Base-by-base conservation (phyloP, 148 eudicot species). In the Rhododendron mucronatum region DNA sequence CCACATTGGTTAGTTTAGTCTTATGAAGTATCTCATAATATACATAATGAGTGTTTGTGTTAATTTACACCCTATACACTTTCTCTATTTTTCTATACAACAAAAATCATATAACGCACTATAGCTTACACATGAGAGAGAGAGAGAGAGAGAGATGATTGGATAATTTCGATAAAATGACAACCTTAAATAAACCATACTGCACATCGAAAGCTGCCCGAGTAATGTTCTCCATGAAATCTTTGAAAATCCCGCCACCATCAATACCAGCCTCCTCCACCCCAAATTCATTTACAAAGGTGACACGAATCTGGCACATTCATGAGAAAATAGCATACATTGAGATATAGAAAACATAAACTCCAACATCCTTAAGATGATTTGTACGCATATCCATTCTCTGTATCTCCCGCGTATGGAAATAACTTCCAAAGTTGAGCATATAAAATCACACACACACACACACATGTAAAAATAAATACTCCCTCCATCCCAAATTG, bases 241-340 rank as follows among this genome's bases (percentile, higher is more conserved):
- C 99, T 88, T 97, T 97, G 87, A 97, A 97, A 84, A 97, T 97
- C 50, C 99, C 99, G 82, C 99, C 99, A 85, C 99, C 99, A 87
- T 97, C 99, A 84, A 97, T 94, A 75, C 99, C 99, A 86, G 99
- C 99, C 92, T 97, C 99, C 91, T 97, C 99, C 85, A 92, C 99
- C 86, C 99, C 99, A 82, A 97, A 91, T 88, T 97, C 99, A 90
- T 97, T 97, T 47, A 97, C 89, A 87, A 95, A 97, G 48, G 96
- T 92, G 39, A 97, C 90, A 67, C 99, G 99, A 82, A 97, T 92
- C 99, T 97, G 94, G 78, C 59, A 48, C 69, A 53, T 63, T 83
- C 6, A 67, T 28, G 51, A 87, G 51, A 86, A 80, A 80, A 75
- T 78, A 57, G 53, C 1, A 41, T 5, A 69, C 37, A 37, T 61